Percentiles rank a stretch among this genome's conserved stretches.
Conservation (phyloP, 164 flowering plant genomes). For the Paratinospora sagittata region DNA sequence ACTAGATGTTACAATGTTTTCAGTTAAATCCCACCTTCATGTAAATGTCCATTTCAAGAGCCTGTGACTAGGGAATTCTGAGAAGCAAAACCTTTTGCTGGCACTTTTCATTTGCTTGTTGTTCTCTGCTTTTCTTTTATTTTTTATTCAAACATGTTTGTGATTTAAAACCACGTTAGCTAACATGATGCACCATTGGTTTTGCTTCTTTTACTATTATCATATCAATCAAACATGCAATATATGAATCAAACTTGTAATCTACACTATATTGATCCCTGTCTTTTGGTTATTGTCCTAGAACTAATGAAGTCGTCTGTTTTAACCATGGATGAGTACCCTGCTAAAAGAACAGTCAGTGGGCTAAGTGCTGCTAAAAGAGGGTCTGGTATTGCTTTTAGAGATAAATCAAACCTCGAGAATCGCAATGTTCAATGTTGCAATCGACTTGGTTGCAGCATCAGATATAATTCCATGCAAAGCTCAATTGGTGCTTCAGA, state of each 20-base stretch:
- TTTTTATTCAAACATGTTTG: too few species aligned
- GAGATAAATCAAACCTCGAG: slow-evolving; percentile 32
- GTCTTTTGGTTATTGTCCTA: background rate
- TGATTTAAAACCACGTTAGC: too few species aligned
- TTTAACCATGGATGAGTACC: slow-evolving; percentile 45
- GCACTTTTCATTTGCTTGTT: too few species aligned
- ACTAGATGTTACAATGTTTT: too few species aligned
- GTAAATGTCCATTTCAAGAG: too few species aligned
- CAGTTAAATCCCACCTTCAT: too few species aligned
- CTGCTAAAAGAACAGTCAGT: slow-evolving; percentile 36
- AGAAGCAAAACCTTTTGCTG: too few species aligned
- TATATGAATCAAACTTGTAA: background rate
- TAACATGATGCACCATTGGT: background rate
- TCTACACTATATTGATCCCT: background rate
- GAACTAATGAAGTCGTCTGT: background rate
- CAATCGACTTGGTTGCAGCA: slow-evolving; percentile 64
- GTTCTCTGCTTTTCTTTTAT: too few species aligned
- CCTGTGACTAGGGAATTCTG: too few species aligned
- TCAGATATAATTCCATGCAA: slow-evolving; percentile 39
- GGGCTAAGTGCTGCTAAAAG: slow-evolving; percentile 36
- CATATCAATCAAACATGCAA: background rate
- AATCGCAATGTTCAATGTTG: slow-evolving; percentile 43
- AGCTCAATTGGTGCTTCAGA: slow-evolving; percentile 27
- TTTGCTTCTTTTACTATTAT: background rate
- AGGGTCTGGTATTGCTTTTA: slow-evolving; percentile 29